Evolutionary conservation across 345 rosid genomes (phyloP).

Genomic region (Litchi chinensis): DNA sequence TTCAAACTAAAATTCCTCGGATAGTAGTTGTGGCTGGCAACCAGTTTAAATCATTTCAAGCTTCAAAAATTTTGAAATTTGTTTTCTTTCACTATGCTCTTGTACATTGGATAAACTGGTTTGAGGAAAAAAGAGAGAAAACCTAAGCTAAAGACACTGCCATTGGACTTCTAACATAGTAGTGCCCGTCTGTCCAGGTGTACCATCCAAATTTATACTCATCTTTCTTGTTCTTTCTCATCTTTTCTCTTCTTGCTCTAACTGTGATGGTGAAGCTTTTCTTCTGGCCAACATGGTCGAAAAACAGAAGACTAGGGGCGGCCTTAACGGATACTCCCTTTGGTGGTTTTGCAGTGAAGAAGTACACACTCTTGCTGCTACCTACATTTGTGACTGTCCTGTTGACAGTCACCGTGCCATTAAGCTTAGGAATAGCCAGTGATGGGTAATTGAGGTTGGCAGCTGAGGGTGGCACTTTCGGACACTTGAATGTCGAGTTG

Average conservation of each 20-base stretch:
- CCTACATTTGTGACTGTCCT: constrained; percentile 82
- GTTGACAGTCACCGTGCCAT: constrained; percentile 32
- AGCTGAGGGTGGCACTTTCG: constrained; percentile 30
- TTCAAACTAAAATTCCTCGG: not conserved
- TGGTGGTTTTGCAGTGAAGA: constrained; percentile 46
- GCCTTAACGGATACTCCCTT: constrained; percentile 47
- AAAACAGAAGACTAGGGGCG: constrained; percentile 49
- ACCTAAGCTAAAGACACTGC: constrained; percentile 52
- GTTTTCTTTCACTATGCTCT: not conserved
- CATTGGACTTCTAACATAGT: constrained; percentile 69
- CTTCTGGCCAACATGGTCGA: constrained; percentile 50
- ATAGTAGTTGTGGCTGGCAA: not conserved
- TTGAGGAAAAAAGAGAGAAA: not conserved
- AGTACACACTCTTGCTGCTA: constrained; percentile 37
- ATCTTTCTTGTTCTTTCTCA: constrained; percentile 26
- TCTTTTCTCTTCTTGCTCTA: not conserved
- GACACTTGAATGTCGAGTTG: constrained; percentile 46
- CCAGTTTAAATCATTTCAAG: not conserved
- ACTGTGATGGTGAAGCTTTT: constrained; percentile 53
- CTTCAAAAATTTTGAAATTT: not conserved
- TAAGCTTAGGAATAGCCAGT: constrained; percentile 48
- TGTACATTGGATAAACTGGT: not conserved
- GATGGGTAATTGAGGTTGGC: constrained; percentile 73
- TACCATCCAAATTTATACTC: constrained; percentile 76
- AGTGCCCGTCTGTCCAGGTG: constrained; percentile 58